Base-by-base conservation (phyloP, 345 rosid genomes). In the Pseudoturritis turrita region DNA sequence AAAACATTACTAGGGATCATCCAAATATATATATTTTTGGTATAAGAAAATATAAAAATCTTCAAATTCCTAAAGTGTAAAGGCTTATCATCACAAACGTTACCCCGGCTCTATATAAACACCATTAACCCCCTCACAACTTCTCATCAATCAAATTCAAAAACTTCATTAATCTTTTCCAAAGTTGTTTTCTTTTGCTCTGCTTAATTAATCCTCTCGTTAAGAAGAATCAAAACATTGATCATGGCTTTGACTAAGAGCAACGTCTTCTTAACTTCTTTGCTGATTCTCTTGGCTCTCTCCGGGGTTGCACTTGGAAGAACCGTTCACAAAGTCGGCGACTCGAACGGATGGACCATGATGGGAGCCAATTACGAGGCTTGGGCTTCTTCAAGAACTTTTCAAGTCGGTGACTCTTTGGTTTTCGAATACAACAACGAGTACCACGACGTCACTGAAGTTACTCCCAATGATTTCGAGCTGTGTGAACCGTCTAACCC, bases 271-370 rank as follows among this genome's bases (percentile, higher is more conserved):
- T 49, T 49, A 28, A 4, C 53, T 10, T 49, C 53, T 10, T 49
- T 49, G n/a, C 12, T 49, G 1, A 4, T 21, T 4, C 14, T 21
- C 3, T n/a, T 49, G 28, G 29, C 53, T 1, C 19, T 61, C 3
- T 37, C 15, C 5, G 43, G 58, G 17, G 45, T 12, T 10, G 28
- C 49, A 10, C 25, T 64, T 10, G 59, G 72, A 29, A 61, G 7
- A 11, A 49, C 72, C 17, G 45, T 65, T 36, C 63, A 74, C 52
- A 73, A 51, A 18, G 66, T 65, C 35, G 72, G 72, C 14, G 61
- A 74, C 21, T 52, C 60, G 11, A 50, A 22, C 7, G 35, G 57
- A 14, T 51, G 57, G 33, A 51, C 35, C 5, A 51, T 51, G 57
- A 51, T 25, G 17, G 47, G 19, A 4, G 57, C 8, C 2, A 21